A percentile compares a stretch with the other conserved stretches of the same genome.
Evolutionary conservation across 139 green algal species (phyloP).

Genomic region (Pseudopediastrum boryanum): DNA sequence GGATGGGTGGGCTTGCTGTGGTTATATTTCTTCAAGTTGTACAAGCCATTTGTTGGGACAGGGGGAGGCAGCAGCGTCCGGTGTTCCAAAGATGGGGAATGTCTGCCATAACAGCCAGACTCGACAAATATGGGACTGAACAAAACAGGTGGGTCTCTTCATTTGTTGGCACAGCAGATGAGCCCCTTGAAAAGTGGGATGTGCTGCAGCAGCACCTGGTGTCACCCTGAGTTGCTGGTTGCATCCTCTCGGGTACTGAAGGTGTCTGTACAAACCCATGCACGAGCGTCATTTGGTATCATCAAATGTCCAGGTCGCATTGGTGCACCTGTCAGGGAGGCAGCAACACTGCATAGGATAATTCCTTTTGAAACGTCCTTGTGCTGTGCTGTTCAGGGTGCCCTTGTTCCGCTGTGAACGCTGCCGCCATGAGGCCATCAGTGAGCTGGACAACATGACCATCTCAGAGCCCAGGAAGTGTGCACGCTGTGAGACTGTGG

Average conservation of each 20-base stretch:
- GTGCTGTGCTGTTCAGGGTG: conserved; percentile 10
- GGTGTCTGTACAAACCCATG: conserved; percentile 6
- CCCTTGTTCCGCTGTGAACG: conserved; percentile 46
- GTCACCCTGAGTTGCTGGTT: too few species aligned
- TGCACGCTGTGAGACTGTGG: conserved; percentile 57
- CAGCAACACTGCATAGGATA: neutral
- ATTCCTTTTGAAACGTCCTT: neutral
- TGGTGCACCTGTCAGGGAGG: neutral
- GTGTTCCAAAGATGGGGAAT: too few species aligned
- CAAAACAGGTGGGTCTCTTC: too few species aligned
- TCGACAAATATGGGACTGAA: too few species aligned
- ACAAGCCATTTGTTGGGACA: too few species aligned
- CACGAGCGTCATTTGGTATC: neutral
- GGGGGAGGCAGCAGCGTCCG: too few species aligned
- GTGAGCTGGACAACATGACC: conserved; percentile 1
- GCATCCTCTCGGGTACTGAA: neutral
- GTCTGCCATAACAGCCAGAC: too few species aligned
- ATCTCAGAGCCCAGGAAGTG: conserved; percentile 22
- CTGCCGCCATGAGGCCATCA: conserved; percentile 36
- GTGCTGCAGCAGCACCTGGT: too few species aligned
- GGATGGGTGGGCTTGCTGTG: too few species aligned
- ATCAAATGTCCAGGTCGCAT: neutral
- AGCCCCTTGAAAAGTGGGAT: too few species aligned
- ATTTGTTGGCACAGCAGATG: too few species aligned
- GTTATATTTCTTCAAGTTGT: too few species aligned